A percentile compares a stretch with the other conserved stretches of the same genome.
Conservation (phyloP, 2,329 filamentous ascomycete species). For the Alternaria sp. region DNA sequence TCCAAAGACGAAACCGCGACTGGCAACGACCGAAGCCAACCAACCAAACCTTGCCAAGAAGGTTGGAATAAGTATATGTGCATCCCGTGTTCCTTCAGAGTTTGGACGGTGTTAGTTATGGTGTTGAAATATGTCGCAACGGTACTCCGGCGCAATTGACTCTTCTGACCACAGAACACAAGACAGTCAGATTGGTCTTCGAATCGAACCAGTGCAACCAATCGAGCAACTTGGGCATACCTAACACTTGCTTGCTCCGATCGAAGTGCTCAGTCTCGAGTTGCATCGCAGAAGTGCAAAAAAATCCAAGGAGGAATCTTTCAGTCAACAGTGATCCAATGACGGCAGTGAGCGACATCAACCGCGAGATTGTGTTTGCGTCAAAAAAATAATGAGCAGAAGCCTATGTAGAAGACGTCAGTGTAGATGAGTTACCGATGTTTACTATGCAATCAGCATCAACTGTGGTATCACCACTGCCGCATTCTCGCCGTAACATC, state of each 20-base stretch:
- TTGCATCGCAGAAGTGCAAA: not conserved
- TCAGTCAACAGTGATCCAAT: not conserved
- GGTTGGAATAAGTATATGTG: not conserved
- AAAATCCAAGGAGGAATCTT: not conserved
- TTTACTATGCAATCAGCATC: not conserved
- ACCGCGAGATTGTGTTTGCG: not conserved
- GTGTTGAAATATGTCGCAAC: slow-evolving; percentile 1
- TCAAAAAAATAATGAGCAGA: not conserved
- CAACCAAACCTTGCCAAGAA: not conserved
- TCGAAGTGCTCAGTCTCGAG: not conserved
- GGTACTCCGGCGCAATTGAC: not conserved
- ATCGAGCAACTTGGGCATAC: not conserved
- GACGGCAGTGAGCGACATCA: not conserved
- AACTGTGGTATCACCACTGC: not conserved
- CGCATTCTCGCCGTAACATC: not conserved
- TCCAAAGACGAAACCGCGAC: not conserved
- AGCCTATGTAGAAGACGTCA: not conserved
- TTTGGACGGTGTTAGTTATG: not conserved
- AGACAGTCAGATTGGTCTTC: not conserved
- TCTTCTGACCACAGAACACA: not conserved
- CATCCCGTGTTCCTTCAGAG: not conserved
- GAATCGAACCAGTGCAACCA: not conserved
- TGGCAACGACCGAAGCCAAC: not conserved
- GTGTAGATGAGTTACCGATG: not conserved
- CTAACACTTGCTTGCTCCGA: not conserved